A percentile compares a stretch with the other conserved stretches of the same genome.
These are phyloP conservation scores for Trichoderma koningii DNA, from an alignment of 2,329 filamentous ascomycete genomes.

Conservation along the genomic window DNA sequence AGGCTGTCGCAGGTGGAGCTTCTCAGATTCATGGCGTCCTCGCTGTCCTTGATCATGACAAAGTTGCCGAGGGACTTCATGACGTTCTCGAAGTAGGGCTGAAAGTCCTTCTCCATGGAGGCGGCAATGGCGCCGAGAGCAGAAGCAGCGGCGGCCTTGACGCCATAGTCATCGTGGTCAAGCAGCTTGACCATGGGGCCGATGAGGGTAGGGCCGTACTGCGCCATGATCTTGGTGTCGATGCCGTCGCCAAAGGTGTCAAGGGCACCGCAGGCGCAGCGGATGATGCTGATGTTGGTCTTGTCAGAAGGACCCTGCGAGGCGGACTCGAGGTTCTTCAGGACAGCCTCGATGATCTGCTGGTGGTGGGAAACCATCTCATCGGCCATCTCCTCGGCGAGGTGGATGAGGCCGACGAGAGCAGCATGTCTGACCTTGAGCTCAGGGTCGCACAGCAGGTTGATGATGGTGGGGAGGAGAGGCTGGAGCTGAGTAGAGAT, in stretches of 20 bases:
- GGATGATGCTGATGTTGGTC: slow-evolving; percentile 81
- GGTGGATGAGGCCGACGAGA: slow-evolving; percentile 80
- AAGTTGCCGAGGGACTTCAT: slow-evolving; percentile 88
- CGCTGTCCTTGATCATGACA: slow-evolving; percentile 81
- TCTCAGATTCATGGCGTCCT: slow-evolving; percentile 86
- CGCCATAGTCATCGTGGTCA: slow-evolving; percentile 79
- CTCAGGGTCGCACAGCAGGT: slow-evolving; percentile 81
- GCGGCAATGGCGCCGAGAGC: slow-evolving; percentile 89
- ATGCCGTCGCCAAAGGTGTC: slow-evolving; percentile 91
- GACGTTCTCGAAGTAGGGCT: slow-evolving; percentile 87
- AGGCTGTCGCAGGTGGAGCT: slow-evolving; percentile 90
- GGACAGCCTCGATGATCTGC: slow-evolving; percentile 76
- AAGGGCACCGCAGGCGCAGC: slow-evolving; percentile 84
- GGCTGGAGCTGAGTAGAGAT: slow-evolving; percentile 88
- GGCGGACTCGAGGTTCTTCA: slow-evolving; percentile 86
- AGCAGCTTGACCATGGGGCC: slow-evolving; percentile 83
- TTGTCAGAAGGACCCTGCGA: slow-evolving; percentile 68
- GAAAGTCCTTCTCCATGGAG: slow-evolving; percentile 78
- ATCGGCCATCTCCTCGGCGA: slow-evolving; percentile 91
- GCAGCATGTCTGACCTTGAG: slow-evolving; percentile 83
- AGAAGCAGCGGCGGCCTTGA: slow-evolving; percentile 86
- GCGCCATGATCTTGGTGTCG: slow-evolving; percentile 71
- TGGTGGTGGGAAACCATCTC: slow-evolving; percentile 86
- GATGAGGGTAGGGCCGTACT: slow-evolving; percentile 81
- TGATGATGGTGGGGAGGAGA: slow-evolving; percentile 82